Conservation (phyloP, 2,329 filamentous ascomycete genomes). For the Zelopaecilomyces penicillatus region DNA sequence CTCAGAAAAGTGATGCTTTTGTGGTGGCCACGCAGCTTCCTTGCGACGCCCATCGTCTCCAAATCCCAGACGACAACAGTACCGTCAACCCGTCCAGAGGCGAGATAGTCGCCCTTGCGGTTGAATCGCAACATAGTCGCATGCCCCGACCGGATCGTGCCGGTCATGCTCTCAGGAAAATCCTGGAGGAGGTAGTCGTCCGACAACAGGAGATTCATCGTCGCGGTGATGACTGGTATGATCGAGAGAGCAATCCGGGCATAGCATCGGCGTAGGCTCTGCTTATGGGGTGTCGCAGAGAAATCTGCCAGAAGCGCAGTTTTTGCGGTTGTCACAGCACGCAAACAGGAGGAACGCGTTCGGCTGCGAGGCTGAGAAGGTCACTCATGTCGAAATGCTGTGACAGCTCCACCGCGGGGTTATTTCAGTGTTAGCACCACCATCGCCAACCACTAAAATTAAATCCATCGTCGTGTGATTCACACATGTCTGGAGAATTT, state of each 20-base stretch:
- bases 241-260: not conserved
- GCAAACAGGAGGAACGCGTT: slow-evolving; percentile 3
- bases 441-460: too few relatives aligned
- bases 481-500: too few relatives aligned
- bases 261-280: not conserved
- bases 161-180: slow-evolving; percentile 83
- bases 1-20: slow-evolving; percentile 89
- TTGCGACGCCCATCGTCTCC: slow-evolving; percentile 92
- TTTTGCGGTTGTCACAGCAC: not conserved
- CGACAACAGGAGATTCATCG: slow-evolving; percentile 52
- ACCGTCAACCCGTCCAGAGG: slow-evolving; percentile 87
- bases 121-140: slow-evolving; percentile 75
- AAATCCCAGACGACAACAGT: slow-evolving; percentile 95
- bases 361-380: slow-evolving; percentile 26
- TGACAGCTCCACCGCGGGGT: slow-evolving; percentile 11
- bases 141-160: slow-evolving; percentile 68
- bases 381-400: not conserved
- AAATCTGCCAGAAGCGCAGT: slow-evolving; percentile 8
- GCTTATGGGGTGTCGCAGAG: not conserved
- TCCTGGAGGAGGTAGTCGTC: slow-evolving; percentile 63
- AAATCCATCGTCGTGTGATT: too few relatives aligned
- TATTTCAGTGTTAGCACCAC: not conserved
- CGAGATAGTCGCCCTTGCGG: slow-evolving; percentile 86
- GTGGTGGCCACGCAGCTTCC: slow-evolving; percentile 88
- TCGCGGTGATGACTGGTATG: slow-evolving; percentile 8